Evolutionary conservation across 2,329 filamentous ascomycete genomes (phyloP).

Genomic region (Dactylellina haptotyla): DNA sequence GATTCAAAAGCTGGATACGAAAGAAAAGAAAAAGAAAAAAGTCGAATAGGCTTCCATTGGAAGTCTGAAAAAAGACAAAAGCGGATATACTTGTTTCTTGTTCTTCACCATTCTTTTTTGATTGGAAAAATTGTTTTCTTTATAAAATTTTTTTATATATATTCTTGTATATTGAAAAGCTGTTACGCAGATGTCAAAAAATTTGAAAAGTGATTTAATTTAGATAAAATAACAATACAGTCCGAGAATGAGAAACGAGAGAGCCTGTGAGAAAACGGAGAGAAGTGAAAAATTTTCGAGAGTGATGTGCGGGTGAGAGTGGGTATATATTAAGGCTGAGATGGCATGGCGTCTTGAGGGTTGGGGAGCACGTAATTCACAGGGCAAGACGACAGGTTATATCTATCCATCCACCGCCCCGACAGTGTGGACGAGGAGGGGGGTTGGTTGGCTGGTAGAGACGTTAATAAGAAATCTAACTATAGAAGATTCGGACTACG

Average conservation of each 20-base stretch:
- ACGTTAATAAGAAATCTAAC: too few relatives aligned
- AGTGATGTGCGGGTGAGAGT: not conserved
- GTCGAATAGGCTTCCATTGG: too few relatives aligned
- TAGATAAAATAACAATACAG: not conserved
- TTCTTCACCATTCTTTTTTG: not conserved
- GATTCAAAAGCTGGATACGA: conserved; percentile 37
- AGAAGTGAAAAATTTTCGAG: too few relatives aligned
- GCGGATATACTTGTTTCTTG: conserved; percentile 18
- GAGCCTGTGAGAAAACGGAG: not conserved
- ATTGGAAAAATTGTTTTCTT: not conserved
- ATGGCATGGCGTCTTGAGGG: conserved; percentile 45
- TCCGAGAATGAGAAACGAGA: too few relatives aligned
- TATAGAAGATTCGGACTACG: too few relatives aligned
- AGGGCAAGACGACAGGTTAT: not conserved
- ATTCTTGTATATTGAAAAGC: conserved; percentile 7
- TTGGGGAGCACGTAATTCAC: conserved; percentile 46
- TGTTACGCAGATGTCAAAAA: conserved; percentile 2
- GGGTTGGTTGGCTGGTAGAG: too few relatives aligned
- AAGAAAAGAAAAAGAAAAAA: too few relatives aligned
- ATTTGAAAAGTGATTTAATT: conserved; percentile 3
- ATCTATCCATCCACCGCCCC: conserved; percentile 11
- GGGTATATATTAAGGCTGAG: not conserved
- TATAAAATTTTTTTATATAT: not conserved
- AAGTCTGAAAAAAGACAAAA: conserved; percentile 40
- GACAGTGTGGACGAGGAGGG: not conserved